Conservation (phyloP, 2,329 filamentous ascomycete species). For the Trichoderma koningii region DNA sequence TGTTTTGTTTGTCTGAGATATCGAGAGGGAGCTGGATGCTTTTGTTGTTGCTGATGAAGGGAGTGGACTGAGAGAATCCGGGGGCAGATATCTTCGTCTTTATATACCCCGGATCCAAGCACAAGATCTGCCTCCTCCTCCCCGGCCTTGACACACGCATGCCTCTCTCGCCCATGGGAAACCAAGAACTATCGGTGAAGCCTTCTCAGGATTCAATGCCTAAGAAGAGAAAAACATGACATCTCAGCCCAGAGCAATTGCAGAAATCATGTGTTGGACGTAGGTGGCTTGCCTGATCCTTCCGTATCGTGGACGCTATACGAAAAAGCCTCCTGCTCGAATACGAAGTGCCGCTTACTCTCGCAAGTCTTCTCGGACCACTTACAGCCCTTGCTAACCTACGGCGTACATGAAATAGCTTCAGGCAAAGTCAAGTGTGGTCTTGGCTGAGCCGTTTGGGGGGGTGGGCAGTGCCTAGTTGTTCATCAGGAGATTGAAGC, state of each 20-base stretch:
- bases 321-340: constrained; percentile 25
- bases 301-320: constrained; percentile 26
- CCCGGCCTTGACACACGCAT: no score
- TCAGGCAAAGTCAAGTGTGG: neutral
- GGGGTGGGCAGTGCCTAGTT: constrained; percentile 3
- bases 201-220: constrained; percentile 2
- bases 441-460: neutral
- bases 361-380: neutral
- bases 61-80: neutral
- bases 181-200: constrained; percentile 5
- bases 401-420: constrained; percentile 22
- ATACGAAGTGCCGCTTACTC: constrained; percentile 25
- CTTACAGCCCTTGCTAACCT: constrained; percentile 7
- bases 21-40: constrained; percentile 9
- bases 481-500: neutral
- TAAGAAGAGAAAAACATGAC: neutral
- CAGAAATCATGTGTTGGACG: constrained; percentile 14
- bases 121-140: neutral
- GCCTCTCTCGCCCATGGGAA: neutral
- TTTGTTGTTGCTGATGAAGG: constrained; percentile 19
- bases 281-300: constrained; percentile 24
- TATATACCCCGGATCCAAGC: constrained; percentile 16
- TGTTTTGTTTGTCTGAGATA: constrained; percentile 20
- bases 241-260: no score
- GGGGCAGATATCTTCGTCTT: constrained; percentile 17